These are phyloP conservation scores for Scytalidium sp. DNA, from an alignment of 2,329 filamentous ascomycete genomes.

Conservation along the genomic window DNA sequence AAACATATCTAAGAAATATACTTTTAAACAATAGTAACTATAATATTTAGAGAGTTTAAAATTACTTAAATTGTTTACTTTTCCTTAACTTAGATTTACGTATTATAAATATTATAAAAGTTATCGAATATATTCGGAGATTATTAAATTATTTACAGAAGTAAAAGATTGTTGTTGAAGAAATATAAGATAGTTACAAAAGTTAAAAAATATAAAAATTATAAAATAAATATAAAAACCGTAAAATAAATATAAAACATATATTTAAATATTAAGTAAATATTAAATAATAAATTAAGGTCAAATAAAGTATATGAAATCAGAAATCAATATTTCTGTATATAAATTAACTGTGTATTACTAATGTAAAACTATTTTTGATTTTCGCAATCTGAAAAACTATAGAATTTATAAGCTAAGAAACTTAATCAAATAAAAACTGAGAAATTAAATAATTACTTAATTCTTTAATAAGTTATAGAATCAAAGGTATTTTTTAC, in stretches of 20 bases:
- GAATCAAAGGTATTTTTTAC: too few relatives aligned
- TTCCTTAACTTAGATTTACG: background rate
- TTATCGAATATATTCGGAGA: background rate
- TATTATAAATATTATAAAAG: background rate
- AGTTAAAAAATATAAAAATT: background rate
- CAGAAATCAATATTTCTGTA: background rate
- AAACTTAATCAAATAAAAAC: too few relatives aligned
- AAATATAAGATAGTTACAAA: background rate
- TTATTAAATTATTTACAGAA: background rate
- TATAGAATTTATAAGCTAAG: too few relatives aligned
- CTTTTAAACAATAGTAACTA: background rate
- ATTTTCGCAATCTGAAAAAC: too few relatives aligned
- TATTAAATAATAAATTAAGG: background rate
- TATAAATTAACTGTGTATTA: too few relatives aligned
- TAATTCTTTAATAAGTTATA: too few relatives aligned
- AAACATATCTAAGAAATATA: background rate
- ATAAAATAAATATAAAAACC: background rate
- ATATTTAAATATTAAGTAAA: background rate
- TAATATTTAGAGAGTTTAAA: background rate
- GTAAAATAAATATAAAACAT: background rate
- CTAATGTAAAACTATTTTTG: too few relatives aligned
- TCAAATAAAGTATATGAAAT: background rate
- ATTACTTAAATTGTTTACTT: background rate
- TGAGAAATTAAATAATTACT: too few relatives aligned
- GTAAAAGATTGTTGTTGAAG: background rate